Base-by-base conservation (phyloP, 208 protist species). In the Leishmania tarentolae region DNA sequence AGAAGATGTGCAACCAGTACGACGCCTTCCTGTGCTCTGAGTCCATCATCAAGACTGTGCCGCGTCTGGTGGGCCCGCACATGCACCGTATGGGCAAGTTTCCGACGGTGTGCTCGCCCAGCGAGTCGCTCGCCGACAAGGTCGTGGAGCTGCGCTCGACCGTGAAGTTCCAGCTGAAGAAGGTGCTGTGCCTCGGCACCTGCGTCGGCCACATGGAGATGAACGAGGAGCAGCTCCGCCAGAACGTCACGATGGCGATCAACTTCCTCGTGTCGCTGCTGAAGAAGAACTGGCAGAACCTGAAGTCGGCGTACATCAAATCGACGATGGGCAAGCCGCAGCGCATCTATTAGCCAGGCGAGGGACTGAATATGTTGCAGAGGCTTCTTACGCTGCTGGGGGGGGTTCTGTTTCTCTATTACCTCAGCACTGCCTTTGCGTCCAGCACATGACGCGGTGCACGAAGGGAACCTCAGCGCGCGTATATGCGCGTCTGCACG, bases 251-350 rank as follows among this genome's bases (percentile, higher is more conserved):
- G 75, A 93, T 99, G 86, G 89, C 99, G 69, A 88, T 99, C 85
- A 99, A 99, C 97, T 99, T 99, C 94, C 93, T 99, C 50, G 98
- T 99, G 69, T 99, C 99, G 42, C 96, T 99, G 52, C 96, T 99
- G 71, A 99, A 99, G 98, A 99, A 99, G 98, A 98, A 99, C 87
- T 99, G 99, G 99, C 99, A 99, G 95, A 99, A 99, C 94, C 93
- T 99, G 77, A 99, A 99, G 90, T 97, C 94, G 44, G 90, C 99
- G 66, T 98, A 99, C 98, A 98, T 99, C 91, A 99, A 99, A 97
- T 96, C 95, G 69, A 99, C 99, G 59, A 99, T 99, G 99, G 99
- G 99, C 87, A 95, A 94, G 85, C 91, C 98, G 63, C 91, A 98
- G 88, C 97, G 98, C 85, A 96, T 99, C 90, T 99, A 99, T 93